Conservation (phyloP, 768 basidiomycete species). For the Wakefieldia striispora region DNA sequence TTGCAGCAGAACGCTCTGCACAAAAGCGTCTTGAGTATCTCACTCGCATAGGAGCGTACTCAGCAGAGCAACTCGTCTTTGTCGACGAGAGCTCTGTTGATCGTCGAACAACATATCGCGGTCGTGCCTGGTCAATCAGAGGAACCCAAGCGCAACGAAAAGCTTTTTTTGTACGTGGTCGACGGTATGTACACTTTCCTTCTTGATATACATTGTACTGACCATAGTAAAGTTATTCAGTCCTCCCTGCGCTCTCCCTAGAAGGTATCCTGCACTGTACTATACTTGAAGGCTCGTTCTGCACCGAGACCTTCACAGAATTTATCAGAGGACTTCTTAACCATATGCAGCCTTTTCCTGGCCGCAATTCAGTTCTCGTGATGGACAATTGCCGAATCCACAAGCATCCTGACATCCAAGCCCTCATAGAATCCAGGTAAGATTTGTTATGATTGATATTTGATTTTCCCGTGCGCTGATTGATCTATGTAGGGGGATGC, state of each 20-base stretch:
- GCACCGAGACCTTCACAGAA: background rate
- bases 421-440: background rate
- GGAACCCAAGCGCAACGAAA: no score
- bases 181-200: background rate
- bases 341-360: background rate
- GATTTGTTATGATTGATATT: background rate
- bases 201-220: no score
- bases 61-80: no score
- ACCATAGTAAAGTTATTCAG: background rate
- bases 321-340: background rate
- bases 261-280: background rate
- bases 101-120: no score
- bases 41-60: no score
- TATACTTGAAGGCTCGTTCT: background rate
- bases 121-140: no score
- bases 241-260: constrained; percentile 2
- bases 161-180: no score
- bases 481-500: background rate
- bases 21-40: no score
- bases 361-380: background rate
- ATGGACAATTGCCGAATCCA: constrained; percentile 6
- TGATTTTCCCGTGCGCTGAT: no score
- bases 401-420: constrained; percentile 1
- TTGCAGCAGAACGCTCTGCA: no score
- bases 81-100: no score